A percentile compares a stretch with the other conserved stretches of the same genome.
phyloP scores from a whole-genome alignment of 306 rosid genomes.

The Vigna reflexopilosa region DNA sequence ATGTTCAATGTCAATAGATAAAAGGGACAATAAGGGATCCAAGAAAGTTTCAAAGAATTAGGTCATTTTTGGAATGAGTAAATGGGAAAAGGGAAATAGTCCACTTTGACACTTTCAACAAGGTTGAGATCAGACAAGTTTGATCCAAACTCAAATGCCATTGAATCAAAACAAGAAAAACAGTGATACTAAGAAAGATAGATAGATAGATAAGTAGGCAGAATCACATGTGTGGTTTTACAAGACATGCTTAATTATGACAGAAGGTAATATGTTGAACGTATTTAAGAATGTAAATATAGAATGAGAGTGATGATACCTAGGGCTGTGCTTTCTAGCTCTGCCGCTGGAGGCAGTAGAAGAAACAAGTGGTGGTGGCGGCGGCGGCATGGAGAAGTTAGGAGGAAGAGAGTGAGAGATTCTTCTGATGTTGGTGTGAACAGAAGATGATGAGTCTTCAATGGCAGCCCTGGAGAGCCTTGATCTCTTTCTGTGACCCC shows the following conservation, averaged over 20 bases:
- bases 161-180: neutral
- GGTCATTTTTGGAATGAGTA: conserved; percentile 15
- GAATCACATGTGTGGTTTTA: neutral
- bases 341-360: conserved; percentile 48
- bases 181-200: neutral
- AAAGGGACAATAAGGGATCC: conserved; percentile 21
- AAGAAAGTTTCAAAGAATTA: conserved; percentile 32
- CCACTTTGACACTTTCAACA: neutral
- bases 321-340: conserved; percentile 56
- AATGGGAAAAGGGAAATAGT: neutral
- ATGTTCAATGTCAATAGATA: conserved; percentile 10
- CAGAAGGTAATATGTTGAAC: neutral
- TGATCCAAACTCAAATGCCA: conserved; percentile 25
- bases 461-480: conserved; percentile 64
- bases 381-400: conserved; percentile 55
- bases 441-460: conserved; percentile 65
- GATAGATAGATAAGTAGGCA: neutral
- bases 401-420: conserved; percentile 9
- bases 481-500: conserved; percentile 74
- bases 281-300: neutral
- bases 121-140: neutral
- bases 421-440: conserved; percentile 52
- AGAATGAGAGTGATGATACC: conserved; percentile 48
- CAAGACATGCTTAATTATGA: neutral
- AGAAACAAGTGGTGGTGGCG: conserved; percentile 47